Conservation (phyloP, 768 basidiomycete genomes). For the Cystofilobasidium bisporidii region DNA sequence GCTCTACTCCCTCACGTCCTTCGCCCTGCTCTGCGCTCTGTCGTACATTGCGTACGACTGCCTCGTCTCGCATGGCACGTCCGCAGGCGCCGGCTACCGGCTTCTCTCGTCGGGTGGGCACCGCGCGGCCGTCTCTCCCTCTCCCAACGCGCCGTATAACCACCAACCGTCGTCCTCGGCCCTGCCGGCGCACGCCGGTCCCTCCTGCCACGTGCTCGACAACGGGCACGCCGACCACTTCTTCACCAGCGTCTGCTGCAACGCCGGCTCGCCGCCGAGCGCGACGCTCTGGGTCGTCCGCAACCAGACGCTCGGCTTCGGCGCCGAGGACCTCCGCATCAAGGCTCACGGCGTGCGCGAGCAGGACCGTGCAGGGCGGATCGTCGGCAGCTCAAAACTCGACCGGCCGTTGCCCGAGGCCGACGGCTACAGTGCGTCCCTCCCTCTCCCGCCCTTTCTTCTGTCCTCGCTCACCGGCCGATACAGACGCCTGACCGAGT, state of each 20-base stretch:
- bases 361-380: neutral
- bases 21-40: neutral
- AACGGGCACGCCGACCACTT: neutral
- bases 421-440: neutral
- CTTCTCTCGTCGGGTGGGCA: neutral
- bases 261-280: neutral
- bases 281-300: constrained; percentile 9
- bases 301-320: neutral
- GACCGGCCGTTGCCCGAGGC: neutral
- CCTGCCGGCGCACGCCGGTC: neutral
- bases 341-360: neutral
- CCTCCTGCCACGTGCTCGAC: neutral
- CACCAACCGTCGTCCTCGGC: neutral
- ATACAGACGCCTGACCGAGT: neutral
- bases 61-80: neutral
- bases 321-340: neutral
- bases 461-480: neutral
- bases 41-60: neutral
- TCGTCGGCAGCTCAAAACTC: neutral
- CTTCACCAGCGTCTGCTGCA: neutral
- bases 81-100: too few relatives aligned
- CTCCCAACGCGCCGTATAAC: neutral
- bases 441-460: neutral
- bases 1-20: neutral
- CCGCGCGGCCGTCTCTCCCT: neutral